A percentile compares a stretch with the other conserved stretches of the same genome.
Conservation (phyloP, 768 basidiomycete genomes). For the Nidularia pulvinata region DNA sequence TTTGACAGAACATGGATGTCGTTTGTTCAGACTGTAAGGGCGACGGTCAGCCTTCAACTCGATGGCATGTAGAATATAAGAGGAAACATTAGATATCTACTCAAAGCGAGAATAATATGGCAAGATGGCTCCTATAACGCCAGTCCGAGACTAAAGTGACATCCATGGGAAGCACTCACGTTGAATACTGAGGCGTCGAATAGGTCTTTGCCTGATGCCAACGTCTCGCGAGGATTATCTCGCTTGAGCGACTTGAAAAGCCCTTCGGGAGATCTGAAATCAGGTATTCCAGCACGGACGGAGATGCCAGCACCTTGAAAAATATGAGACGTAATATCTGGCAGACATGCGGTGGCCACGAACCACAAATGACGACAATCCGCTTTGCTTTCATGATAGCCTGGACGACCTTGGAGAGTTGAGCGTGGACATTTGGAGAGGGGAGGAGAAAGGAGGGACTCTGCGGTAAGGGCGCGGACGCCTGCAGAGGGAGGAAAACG, state of each 20-base stretch:
- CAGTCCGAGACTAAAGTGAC: neutral
- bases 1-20: conserved; percentile 81
- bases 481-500: conserved; percentile 60
- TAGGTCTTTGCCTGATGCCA: conserved; percentile 81
- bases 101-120: neutral
- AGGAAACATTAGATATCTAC: neutral
- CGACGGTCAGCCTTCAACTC: too few relatives aligned
- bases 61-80: too few relatives aligned
- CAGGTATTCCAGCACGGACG: conserved; percentile 86
- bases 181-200: conserved; percentile 92
- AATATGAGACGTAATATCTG: conserved; percentile 4
- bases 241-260: conserved; percentile 78
- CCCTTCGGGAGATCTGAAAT: conserved; percentile 83
- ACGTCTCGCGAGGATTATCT: conserved; percentile 71
- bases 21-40: conserved; percentile 68
- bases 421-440: conserved; percentile 40
- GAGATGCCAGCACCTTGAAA: conserved; percentile 83
- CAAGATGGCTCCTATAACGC: neutral
- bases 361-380: conserved; percentile 87
- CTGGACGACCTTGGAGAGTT: conserved; percentile 55
- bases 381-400: conserved; percentile 79
- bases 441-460: conserved; percentile 56
- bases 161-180: conserved; percentile 39
- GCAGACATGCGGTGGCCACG: conserved; percentile 23
- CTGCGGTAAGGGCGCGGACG: conserved; percentile 40